These are phyloP conservation scores for Vitellaria paradoxa DNA, from an alignment of 179 eudicot species.

Conservation along the genomic window DNA sequence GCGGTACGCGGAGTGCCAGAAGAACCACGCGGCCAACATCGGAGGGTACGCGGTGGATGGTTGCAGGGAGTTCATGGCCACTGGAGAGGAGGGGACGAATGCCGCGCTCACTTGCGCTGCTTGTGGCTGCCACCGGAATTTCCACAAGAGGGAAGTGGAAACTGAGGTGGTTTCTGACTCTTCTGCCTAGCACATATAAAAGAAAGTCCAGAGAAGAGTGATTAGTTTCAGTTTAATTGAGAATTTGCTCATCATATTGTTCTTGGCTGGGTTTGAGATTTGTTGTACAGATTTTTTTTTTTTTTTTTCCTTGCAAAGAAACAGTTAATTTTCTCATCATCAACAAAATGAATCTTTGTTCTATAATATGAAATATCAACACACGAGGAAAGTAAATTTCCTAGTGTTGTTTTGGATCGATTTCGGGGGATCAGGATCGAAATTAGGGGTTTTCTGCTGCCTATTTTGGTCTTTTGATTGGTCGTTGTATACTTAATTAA, in stretches of 20 bases:
- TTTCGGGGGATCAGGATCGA: too few species aligned
- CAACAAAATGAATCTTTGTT: background rate
- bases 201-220: background rate
- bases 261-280: background rate
- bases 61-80: conserved; percentile 70
- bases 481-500: background rate
- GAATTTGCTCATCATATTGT: background rate
- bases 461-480: background rate
- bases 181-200: conserved; percentile 16
- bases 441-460: background rate
- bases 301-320: background rate
- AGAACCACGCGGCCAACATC: conserved; percentile 64
- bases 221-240: too few species aligned
- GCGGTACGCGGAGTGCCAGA: conserved; percentile 59
- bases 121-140: conserved; percentile 67
- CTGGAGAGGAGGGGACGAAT: conserved; percentile 46
- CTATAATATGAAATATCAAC: background rate
- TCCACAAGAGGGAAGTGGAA: conserved; percentile 48
- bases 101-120: conserved; percentile 56
- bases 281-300: background rate
- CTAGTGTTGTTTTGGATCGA: too few species aligned
- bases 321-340: background rate
- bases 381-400: background rate
- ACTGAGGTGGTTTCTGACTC: conserved; percentile 48
- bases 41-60: conserved; percentile 81